Base-by-base conservation (phyloP, 108 stramenopile species). In the Cylindrotheca fusiformis region DNA sequence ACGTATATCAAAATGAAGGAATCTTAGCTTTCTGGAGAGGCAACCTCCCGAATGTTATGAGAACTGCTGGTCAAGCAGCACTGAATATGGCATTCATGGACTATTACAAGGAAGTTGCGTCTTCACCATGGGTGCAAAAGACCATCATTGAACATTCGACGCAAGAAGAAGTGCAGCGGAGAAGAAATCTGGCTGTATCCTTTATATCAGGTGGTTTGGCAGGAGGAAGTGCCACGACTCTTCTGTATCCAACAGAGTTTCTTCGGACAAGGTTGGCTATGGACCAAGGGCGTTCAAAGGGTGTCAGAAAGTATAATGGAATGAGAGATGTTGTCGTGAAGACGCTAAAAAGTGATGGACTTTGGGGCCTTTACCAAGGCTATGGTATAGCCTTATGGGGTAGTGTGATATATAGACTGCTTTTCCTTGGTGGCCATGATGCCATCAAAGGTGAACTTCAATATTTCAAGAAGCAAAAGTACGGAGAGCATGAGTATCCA, bases 401-500 rank as follows among this genome's bases (percentile, higher is more conserved):
- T n/a, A 95, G 96, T 52, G 84, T 97, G 61, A 48, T 96, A 20
- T 97, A 96, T 83, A 85, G 99, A 27, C 91, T 95, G 5, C 76
- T 95, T 29, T 95, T 92, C 82, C 81, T 99, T 55, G 99, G 99
- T 46, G 92, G 97, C 0, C 98, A 97, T 76, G 99, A 99, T 75
- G 92, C 92, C 48, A 72, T 91, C 53, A 95, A 95, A 64, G 79
- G 71, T 49, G 93, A 91, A 68, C 8, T 81, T 2, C 1, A 61
- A 36, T 46, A 61, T 17, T 65, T 27, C 52, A 21, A 49, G 20
- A 5, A 59, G 44, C 2, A 41, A 44, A 17, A 44, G 22, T 6
- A 28, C 18, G n/a, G 10, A 20, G 19, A 56, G 19, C 48, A 50
- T n/a, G 4, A 21, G 20, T 36, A 44, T 18, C 6, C n/a, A 22